Evolutionary conservation across 805 yeast species (phyloP).

Genomic region (Candida ulmi): DNA sequence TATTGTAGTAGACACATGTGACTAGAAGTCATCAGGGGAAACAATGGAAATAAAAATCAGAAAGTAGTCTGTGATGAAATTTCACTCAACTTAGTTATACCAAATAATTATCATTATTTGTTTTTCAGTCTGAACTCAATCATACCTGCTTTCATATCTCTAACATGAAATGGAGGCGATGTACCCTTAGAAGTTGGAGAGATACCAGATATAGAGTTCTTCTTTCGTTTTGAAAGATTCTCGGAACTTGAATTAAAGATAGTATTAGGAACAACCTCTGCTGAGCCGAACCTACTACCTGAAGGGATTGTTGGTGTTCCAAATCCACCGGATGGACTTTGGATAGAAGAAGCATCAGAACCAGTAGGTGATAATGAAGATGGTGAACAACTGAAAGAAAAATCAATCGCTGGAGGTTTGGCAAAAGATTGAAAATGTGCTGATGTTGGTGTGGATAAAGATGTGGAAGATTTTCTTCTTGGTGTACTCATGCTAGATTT

Average conservation of each 20-base stretch:
- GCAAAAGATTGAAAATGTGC: conserved; percentile 13
- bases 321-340: conserved; percentile 16
- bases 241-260: conserved; percentile 5
- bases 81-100: no score
- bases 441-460: conserved; percentile 15
- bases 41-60: no score
- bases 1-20: no score
- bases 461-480: conserved; percentile 11
- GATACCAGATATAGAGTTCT: background rate
- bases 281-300: conserved; percentile 12
- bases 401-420: conserved; percentile 21
- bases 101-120: background rate
- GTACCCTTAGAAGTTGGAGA: conserved; percentile 1
- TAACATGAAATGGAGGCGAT: conserved; percentile 4
- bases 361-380: conserved; percentile 19
- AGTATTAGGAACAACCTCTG: background rate
- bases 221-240: conserved; percentile 1
- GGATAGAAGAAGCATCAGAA: conserved; percentile 17
- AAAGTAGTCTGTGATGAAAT: no score
- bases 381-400: conserved; percentile 14
- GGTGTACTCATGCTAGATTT: conserved; percentile 9
- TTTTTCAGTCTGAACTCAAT: conserved; percentile 10
- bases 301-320: conserved; percentile 12
- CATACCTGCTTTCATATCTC: conserved; percentile 15
- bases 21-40: no score